Evolutionary conservation across 2,329 filamentous ascomycete species (phyloP).

Genomic region (Phaeosphaeria sp.): DNA sequence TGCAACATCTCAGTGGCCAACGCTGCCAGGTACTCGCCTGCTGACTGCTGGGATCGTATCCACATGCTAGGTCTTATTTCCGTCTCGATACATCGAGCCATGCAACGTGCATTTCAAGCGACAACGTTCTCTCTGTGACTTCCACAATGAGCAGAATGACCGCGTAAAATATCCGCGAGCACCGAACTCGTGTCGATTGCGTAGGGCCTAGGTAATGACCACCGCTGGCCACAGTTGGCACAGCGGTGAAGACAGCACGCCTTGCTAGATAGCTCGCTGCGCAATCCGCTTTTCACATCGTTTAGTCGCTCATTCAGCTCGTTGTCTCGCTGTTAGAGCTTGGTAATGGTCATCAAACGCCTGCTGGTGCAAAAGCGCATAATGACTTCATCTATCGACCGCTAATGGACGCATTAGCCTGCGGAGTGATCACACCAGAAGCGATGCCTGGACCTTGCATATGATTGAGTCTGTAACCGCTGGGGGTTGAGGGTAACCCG

Average conservation of each 20-base stretch:
- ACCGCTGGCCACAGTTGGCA: background rate
- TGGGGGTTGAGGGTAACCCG: slow-evolving; percentile 13
- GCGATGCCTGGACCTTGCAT: slow-evolving; percentile 4
- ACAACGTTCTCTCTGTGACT: background rate
- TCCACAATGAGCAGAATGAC: background rate
- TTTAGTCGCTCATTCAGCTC: slow-evolving; percentile 3
- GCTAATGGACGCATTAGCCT: slow-evolving; percentile 8
- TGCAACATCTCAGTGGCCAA: slow-evolving; percentile 4
- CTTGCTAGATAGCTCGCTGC: background rate
- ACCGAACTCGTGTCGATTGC: background rate
- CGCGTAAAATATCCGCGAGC: background rate
- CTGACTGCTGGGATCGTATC: slow-evolving; percentile 11
- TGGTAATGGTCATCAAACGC: slow-evolving; percentile 29
- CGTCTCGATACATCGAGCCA: background rate
- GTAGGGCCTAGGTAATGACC: background rate
- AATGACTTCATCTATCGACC: slow-evolving; percentile 6
- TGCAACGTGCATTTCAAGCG: background rate
- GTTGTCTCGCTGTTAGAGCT: background rate
- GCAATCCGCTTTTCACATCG: background rate
- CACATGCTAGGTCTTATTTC: slow-evolving; percentile 9
- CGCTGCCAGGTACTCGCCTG: slow-evolving; percentile 3
- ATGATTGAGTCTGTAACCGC: slow-evolving; percentile 26
- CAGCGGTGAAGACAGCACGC: slow-evolving; percentile 5
- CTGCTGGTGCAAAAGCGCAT: slow-evolving; percentile 8
- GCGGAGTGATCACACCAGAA: slow-evolving; percentile 5